A percentile compares a stretch with the other conserved stretches of the same genome.
These are phyloP conservation scores for Salix exigua DNA, from an alignment of 345 rosid genomes.

Conservation along the genomic window DNA sequence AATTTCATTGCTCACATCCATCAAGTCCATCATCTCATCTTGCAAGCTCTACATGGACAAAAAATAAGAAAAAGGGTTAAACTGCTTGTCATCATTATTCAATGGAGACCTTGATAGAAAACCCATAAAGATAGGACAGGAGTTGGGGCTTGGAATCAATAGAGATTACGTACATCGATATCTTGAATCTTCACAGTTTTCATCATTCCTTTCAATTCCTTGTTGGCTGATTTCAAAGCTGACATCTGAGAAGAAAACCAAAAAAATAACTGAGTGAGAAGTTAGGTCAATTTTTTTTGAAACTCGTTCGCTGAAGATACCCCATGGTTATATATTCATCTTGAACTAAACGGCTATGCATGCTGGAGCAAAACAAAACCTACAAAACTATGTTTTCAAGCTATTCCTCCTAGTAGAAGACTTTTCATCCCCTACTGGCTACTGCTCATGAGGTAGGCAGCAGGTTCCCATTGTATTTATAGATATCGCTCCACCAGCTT, in stretches of 20 bases:
- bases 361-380: background rate
- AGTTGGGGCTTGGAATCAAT: background rate
- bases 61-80: background rate
- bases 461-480: conserved; percentile 37
- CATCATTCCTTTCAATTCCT: conserved; percentile 99
- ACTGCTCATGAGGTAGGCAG: conserved; percentile 55
- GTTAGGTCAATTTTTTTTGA: background rate
- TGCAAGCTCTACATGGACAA: conserved; percentile 68
- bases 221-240: conserved; percentile 90
- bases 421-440: conserved; percentile 43
- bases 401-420: conserved; percentile 14
- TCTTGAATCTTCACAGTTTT: conserved; percentile 97
- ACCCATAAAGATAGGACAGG: background rate
- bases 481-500: conserved; percentile 37
- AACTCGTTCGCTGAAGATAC: background rate
- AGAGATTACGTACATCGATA: conserved; percentile 57
- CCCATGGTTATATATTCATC: background rate
- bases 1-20: conserved; percentile 94
- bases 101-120: conserved; percentile 1
- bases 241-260: conserved; percentile 57
- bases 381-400: conserved; percentile 5
- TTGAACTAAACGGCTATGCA: background rate
- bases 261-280: conserved; percentile 7
- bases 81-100: background rate
- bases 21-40: conserved; percentile 99